Evolutionary conservation across 2,329 filamentous ascomycete genomes (phyloP).

Genomic region (Paecilomyces sp.): DNA sequence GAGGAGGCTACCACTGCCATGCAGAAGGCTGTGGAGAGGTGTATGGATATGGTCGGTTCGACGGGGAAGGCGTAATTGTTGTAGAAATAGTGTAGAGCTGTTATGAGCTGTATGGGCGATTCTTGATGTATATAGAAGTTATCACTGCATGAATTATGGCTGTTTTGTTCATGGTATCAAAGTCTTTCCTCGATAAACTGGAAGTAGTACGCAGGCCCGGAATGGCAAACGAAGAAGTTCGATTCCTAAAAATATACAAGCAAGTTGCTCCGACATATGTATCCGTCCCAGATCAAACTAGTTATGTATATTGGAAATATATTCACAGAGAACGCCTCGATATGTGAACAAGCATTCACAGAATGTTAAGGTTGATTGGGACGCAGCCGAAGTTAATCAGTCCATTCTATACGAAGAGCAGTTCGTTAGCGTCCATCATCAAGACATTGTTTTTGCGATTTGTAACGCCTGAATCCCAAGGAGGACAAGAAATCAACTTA

Average conservation of each 20-base stretch:
- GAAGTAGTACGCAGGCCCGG: background rate
- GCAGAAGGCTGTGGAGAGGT: constrained; percentile 49
- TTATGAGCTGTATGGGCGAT: background rate
- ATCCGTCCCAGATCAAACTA: background rate
- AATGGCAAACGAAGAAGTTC: background rate
- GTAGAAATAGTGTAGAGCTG: background rate
- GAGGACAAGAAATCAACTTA: background rate
- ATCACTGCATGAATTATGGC: no score
- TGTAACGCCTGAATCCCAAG: background rate
- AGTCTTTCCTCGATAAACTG: background rate
- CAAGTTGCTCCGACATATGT: background rate
- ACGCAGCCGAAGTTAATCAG: background rate
- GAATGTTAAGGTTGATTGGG: background rate
- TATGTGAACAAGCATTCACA: background rate
- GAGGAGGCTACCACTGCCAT: constrained; percentile 50
- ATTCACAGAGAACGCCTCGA: background rate
- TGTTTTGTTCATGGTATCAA: background rate
- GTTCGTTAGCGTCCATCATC: no score
- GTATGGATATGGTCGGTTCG: constrained; percentile 46
- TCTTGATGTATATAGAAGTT: background rate
- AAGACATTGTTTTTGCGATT: no score
- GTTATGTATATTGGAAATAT: background rate
- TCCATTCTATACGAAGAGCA: background rate
- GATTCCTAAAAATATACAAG: background rate
- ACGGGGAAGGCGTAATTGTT: constrained; percentile 23